Evolutionary conservation across 371 early-diverging fungal species (phyloP), one percentile per base, ranked within the genome.

Genomic region (Syncephalastrum contaminatum): DNA sequence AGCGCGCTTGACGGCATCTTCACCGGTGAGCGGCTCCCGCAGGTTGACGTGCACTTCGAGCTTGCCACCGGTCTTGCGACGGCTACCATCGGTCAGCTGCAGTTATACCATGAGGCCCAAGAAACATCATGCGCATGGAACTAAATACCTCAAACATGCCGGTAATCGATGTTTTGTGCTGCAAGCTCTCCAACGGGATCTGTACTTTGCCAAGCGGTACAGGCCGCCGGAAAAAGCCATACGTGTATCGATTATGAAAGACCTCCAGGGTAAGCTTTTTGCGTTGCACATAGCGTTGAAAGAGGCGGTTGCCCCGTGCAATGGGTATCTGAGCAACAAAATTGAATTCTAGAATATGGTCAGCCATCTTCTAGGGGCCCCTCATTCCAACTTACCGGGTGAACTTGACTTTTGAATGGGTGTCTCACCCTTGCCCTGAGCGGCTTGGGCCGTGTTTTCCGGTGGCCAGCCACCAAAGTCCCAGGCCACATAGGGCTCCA

Each of bases 381-480:
- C 7, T 41, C 25, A 36, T 14, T 20, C 20, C 43, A 5, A n/a
- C 25, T 36, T 65, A 78, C 82, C 81, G 52, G 87, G 85, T 40
- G 72, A 63, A 41, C 54, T 64, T 8, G 71, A 72, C 50, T 74
- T 70, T 25, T 70, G 60, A 13, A 82, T 74, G 1, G 75, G 66
- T 1, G 89, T 88, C 52, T 87, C 84, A 0, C 91, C 92, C 61
- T 88, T 88, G 25, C 83, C 86, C 30, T 66, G 63, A 4, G 64
- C 62, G 42, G 81, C 73, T 24, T 77, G 82, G 7, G 78, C 64
- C 51, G 78, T 72, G 42, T 73, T 81, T 54, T 85, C 87, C 1
- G 80, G 74, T 7, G 89, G 90, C 89, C 90, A 89, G 20, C 90
- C 87, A 10, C 75, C 83, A 16, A 89, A 55, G 64, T 91, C 89